Conservation (phyloP, 2,329 filamentous ascomycete genomes). For the Arthroderma sp. region DNA sequence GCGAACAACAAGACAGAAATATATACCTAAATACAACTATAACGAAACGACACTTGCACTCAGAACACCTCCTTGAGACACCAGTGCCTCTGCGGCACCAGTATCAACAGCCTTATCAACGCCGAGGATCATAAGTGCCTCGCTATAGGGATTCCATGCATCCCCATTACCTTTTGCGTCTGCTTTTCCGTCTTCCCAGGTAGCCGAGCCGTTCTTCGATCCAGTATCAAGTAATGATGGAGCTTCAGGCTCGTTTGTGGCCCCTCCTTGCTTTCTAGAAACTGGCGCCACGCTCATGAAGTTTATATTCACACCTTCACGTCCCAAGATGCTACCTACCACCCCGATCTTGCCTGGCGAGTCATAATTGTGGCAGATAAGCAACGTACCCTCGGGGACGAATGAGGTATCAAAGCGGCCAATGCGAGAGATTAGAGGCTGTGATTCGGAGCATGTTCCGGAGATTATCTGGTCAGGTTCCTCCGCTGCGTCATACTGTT, state of each 20-base stretch:
- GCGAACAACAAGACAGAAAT: too few relatives aligned
- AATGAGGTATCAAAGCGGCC: constrained; percentile 64
- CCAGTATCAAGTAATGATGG: neutral
- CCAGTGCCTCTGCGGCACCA: constrained; percentile 38
- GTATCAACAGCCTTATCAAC: constrained; percentile 53
- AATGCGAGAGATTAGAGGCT: constrained; percentile 54
- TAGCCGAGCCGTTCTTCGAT: constrained; percentile 12
- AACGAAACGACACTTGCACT: constrained; percentile 41
- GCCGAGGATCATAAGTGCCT: constrained; percentile 72
- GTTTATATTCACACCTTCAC: constrained; percentile 60
- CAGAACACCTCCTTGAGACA: constrained; percentile 39
- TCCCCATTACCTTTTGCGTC: constrained; percentile 17
- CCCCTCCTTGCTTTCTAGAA: constrained; percentile 11
- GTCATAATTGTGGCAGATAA: constrained; percentile 74
- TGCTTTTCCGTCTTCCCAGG: constrained; percentile 13
- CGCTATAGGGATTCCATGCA: constrained; percentile 32
- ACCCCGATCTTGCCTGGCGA: constrained; percentile 70
- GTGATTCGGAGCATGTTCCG: constrained; percentile 25
- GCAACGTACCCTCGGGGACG: constrained; percentile 55
- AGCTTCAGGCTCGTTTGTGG: neutral
- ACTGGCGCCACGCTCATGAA: constrained; percentile 60
- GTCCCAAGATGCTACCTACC: constrained; percentile 58
- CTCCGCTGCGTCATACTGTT: constrained; percentile 11
- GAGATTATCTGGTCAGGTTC: constrained; percentile 40
- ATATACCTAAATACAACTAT: constrained; percentile 12